Percentiles rank a stretch among this genome's conserved stretches.
Conservation (phyloP, 306 rosid genomes). For the Psophocarpus tetragonolobus region DNA sequence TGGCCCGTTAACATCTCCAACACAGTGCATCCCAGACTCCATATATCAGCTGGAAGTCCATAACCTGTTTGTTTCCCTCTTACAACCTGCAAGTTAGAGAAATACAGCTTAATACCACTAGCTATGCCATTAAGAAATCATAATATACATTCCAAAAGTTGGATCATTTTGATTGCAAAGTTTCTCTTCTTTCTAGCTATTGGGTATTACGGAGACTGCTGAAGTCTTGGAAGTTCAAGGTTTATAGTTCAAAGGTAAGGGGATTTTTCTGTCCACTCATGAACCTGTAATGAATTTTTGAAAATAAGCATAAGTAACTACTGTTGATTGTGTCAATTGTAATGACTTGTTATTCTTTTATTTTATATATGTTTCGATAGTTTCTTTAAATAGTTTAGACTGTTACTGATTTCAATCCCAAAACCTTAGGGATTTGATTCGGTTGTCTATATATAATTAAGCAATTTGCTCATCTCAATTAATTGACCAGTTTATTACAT, state of each 20-base stretch:
- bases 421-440: background rate
- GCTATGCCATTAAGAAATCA: background rate
- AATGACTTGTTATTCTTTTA: background rate
- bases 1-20: slow-evolving; percentile 81
- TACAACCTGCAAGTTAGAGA: slow-evolving; percentile 74
- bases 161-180: background rate
- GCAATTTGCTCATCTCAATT: background rate
- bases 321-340: background rate
- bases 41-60: slow-evolving; percentile 93
- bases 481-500: background rate
- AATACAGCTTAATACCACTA: slow-evolving; percentile 21
- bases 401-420: background rate
- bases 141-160: background rate
- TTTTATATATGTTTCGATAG: background rate
- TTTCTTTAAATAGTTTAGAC: background rate
- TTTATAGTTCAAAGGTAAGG: background rate
- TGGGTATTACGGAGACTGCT: background rate
- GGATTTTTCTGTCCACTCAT: background rate
- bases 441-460: background rate
- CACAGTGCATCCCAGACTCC: slow-evolving; percentile 99
- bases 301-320: background rate
- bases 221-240: slow-evolving; percentile 14
- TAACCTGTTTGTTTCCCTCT: slow-evolving; percentile 69
- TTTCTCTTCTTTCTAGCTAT: background rate
- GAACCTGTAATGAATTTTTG: background rate